These are phyloP conservation scores for Amanita molliuscula DNA, from an alignment of 768 basidiomycete species.

Conservation along the genomic window DNA sequence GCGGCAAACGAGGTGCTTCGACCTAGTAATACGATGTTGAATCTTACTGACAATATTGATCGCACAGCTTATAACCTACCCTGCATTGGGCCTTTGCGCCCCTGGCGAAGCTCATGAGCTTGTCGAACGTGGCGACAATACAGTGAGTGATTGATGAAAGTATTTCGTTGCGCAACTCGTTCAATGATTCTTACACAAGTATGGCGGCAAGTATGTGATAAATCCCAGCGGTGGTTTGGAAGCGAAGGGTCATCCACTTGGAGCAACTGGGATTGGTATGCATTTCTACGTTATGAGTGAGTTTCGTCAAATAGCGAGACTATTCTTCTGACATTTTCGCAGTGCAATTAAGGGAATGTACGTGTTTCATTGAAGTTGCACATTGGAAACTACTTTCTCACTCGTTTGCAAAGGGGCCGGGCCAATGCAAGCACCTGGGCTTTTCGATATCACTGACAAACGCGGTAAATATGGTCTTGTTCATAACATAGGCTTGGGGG, in stretches of 20 bases:
- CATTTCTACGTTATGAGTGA: slow-evolving; percentile 77
- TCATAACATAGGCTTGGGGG: slow-evolving; percentile 79
- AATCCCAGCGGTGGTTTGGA: slow-evolving; percentile 83
- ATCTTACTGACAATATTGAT: neutral
- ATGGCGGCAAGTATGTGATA: slow-evolving; percentile 76
- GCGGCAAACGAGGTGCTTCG: slow-evolving; percentile 61
- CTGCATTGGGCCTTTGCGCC: slow-evolving; percentile 66
- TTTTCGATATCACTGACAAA: slow-evolving; percentile 51
- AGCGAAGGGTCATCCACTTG: slow-evolving; percentile 83
- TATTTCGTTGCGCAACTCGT: neutral
- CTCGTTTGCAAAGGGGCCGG: slow-evolving; percentile 50
- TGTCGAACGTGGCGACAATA: slow-evolving; percentile 70
- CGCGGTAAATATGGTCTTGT: slow-evolving; percentile 74
- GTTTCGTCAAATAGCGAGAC: slow-evolving; percentile 12
- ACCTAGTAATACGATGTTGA: neutral
- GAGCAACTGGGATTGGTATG: slow-evolving; percentile 79
- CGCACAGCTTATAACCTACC: slow-evolving; percentile 65
- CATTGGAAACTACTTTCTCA: neutral
- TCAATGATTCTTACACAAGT: slow-evolving; percentile 26
- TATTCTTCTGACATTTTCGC: neutral
- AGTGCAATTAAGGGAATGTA: slow-evolving; percentile 74
- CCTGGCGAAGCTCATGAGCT: slow-evolving; percentile 61
- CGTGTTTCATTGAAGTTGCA: slow-evolving; percentile 10
- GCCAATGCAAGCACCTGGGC: slow-evolving; percentile 69
- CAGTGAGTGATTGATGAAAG: slow-evolving; percentile 33